Conservation (phyloP, 73 alveolate species). For the Symbiodinium pilosum region DNA sequence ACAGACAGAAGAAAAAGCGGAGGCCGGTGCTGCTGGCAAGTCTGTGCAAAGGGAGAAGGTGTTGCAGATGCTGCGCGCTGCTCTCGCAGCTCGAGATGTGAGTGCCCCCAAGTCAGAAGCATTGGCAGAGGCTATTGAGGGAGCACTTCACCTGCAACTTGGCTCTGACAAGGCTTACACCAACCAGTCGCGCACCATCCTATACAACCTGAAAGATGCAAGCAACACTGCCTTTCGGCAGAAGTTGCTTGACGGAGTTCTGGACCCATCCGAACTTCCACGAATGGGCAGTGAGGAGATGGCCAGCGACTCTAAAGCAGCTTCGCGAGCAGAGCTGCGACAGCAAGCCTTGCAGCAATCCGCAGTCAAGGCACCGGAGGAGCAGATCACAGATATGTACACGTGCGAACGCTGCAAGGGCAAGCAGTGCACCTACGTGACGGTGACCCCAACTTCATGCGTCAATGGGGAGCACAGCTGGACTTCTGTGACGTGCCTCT, state of each 20-base stretch:
- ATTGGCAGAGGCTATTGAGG: background rate
- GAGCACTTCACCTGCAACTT: background rate
- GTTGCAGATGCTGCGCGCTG: background rate
- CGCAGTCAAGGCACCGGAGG: conserved; percentile 32
- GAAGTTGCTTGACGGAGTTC: background rate
- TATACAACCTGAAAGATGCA: conserved; percentile 27
- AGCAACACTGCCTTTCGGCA: background rate
- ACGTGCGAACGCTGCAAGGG: conserved; percentile 31
- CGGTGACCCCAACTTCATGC: conserved; percentile 59
- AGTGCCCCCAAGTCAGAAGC: background rate
- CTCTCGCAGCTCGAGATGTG: background rate
- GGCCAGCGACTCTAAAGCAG: conserved; percentile 42
- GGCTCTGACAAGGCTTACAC: conserved; percentile 19
- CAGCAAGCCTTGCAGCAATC: conserved; percentile 53
- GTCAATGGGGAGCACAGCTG: conserved; percentile 71
- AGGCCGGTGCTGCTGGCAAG: background rate
- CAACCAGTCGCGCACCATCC: conserved; percentile 54
- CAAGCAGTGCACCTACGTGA: background rate
- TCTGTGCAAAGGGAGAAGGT: background rate
- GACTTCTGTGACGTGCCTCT: conserved; percentile 75
- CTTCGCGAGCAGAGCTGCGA: conserved; percentile 31
- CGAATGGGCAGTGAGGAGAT: background rate
- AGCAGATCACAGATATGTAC: conserved; percentile 24
- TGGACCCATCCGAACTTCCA: background rate
- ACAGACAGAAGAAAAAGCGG: background rate